A percentile compares a stretch with the other conserved stretches of the same genome.
phyloP scores from a whole-genome alignment of 2,329 filamentous ascomycete genomes.

The Colletotrichum sojae region DNA sequence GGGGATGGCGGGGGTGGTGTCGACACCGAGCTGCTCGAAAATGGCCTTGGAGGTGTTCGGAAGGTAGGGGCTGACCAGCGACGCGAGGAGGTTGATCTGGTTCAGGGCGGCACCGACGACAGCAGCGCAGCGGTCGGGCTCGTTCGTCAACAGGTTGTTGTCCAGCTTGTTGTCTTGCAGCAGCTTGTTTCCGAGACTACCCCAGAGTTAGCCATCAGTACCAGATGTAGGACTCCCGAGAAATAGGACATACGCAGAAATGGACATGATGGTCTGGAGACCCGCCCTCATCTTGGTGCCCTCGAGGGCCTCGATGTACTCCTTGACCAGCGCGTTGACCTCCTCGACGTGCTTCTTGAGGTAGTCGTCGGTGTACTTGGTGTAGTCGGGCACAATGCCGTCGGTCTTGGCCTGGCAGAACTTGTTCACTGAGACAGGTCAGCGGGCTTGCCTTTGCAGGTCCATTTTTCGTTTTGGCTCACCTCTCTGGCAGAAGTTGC shows the following conservation, averaged over 20 bases:
- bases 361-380: conserved; percentile 68
- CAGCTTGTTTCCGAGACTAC: conserved; percentile 61
- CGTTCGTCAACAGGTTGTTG: conserved; percentile 67
- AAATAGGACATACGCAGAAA: conserved; percentile 63
- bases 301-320: conserved; percentile 79
- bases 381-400: conserved; percentile 75
- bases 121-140: conserved; percentile 67
- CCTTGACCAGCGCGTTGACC: conserved; percentile 75
- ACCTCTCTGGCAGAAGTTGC: conserved; percentile 79
- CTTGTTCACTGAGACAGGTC: conserved; percentile 64
- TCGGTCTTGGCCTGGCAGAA: conserved; percentile 84
- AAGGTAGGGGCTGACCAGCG: conserved; percentile 87
- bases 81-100: conserved; percentile 85
- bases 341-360: conserved; percentile 71
- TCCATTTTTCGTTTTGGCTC: background rate
- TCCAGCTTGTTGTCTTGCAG: conserved; percentile 68
- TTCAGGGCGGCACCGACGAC: conserved; percentile 87
- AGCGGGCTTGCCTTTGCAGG: background rate
- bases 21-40: conserved; percentile 79
- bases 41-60: conserved; percentile 84
- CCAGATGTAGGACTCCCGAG: conserved; percentile 9
- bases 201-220: background rate
- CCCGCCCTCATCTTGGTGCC: conserved; percentile 79
- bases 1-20: conserved; percentile 70
- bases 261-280: conserved; percentile 74